These are phyloP conservation scores for Xerocomus nothofagi DNA, from an alignment of 1,284 basidiomycete species.

Conservation along the genomic window DNA sequence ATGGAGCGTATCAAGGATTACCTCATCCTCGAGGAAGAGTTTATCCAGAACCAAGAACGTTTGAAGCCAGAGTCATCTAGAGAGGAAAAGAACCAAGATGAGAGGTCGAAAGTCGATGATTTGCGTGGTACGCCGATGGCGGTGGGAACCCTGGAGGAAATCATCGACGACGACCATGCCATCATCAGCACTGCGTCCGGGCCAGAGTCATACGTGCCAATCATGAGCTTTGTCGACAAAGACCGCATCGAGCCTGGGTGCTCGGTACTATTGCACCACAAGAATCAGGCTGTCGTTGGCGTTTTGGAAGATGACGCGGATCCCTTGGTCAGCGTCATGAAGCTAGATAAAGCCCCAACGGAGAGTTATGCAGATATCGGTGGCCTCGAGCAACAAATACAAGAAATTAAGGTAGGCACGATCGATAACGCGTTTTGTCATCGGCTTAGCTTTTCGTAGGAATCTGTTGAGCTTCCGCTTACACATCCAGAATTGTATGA, in stretches of 20 bases:
- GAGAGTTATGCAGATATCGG: conserved; percentile 99
- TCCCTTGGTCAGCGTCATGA: conserved; percentile 98
- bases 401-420: conserved; percentile 86
- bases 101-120: conserved; percentile 93
- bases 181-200: conserved; percentile 96
- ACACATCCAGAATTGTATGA: conserved; percentile 99
- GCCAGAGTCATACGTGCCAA: conserved; percentile 97
- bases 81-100: conserved; percentile 96
- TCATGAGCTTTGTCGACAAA: conserved; percentile 99
- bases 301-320: conserved; percentile 97
- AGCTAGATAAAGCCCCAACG: conserved; percentile 97
- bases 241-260: conserved; percentile 97
- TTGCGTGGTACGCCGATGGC: conserved; percentile 95
- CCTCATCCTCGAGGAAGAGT: conserved; percentile 95
- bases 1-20: conserved; percentile 99
- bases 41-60: conserved; percentile 93
- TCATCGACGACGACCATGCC: conserved; percentile 99
- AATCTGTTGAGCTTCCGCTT: conserved; percentile 97
- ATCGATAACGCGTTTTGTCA: not conserved
- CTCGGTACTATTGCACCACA: conserved; percentile 94
- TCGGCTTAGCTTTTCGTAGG: conserved; percentile 46
- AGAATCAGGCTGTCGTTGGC: conserved; percentile 93
- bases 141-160: conserved; percentile 97
- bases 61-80: conserved; percentile 78
- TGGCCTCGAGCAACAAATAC: conserved; percentile 95